phyloP scores from a whole-genome alignment of 305 asterid species.

The Fraxinus latifolia region DNA sequence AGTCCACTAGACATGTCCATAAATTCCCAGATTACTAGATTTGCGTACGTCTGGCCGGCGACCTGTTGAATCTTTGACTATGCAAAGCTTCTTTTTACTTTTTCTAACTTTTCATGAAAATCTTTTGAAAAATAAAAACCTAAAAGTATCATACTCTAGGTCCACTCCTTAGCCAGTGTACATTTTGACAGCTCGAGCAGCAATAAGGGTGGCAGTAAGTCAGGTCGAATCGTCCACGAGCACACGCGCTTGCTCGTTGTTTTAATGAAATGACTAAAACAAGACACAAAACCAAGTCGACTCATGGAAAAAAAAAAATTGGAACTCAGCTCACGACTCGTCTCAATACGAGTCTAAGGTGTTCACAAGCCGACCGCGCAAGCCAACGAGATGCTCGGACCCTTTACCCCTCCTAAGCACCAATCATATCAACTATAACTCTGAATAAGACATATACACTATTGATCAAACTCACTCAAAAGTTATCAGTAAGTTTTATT shows the following conservation, averaged over 20 bases:
- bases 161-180: background rate
- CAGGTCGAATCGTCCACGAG: background rate
- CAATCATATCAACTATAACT: background rate
- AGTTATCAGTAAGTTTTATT: background rate
- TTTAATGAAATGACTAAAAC: background rate
- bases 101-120: background rate
- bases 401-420: background rate
- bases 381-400: background rate
- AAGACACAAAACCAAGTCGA: background rate
- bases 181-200: background rate
- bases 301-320: background rate
- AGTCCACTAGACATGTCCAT: too few relatives aligned
- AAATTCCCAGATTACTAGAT: too few relatives aligned
- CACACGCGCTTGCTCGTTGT: background rate
- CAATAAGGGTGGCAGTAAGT: background rate
- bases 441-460: background rate
- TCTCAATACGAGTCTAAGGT: background rate
- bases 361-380: background rate
- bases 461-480: background rate
- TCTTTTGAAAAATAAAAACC: background rate
- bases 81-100: too few relatives aligned
- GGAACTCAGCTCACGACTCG: background rate
- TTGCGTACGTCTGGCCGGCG: too few relatives aligned
- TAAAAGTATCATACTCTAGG: background rate
- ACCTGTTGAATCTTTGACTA: background rate